These are phyloP conservation scores for Amphibolis antarctica DNA, from an alignment of 106 monocot genomes.

Conservation along the genomic window DNA sequence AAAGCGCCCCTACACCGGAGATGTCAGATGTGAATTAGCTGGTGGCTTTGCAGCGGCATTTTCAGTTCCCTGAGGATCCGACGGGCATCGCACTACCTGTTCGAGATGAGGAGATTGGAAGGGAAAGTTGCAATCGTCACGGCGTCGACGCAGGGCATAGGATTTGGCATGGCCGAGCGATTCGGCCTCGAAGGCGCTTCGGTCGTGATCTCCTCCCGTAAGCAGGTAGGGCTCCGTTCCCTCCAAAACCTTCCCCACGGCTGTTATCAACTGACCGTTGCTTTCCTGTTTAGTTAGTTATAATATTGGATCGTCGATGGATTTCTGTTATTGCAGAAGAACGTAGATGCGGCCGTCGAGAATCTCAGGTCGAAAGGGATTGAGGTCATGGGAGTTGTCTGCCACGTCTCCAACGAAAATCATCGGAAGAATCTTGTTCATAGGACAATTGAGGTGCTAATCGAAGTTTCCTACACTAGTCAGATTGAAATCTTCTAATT, in stretches of 20 bases:
- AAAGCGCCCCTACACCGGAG: too few species aligned
- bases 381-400: conserved; percentile 59
- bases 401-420: conserved; percentile 73
- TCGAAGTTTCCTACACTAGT: neutral
- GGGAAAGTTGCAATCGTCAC: conserved; percentile 94
- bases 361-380: conserved; percentile 59
- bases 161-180: conserved; percentile 78
- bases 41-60: too few species aligned
- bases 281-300: neutral
- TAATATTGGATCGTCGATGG: neutral
- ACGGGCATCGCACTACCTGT: too few species aligned
- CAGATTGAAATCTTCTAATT: too few species aligned
- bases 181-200: conserved; percentile 78
- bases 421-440: conserved; percentile 45
- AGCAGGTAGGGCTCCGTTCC: conserved; percentile 65
- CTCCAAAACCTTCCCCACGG: too few species aligned
- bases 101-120: conserved; percentile 34
- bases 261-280: too few species aligned
- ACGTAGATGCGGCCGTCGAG: conserved; percentile 86
- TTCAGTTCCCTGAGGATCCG: too few species aligned
- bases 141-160: conserved; percentile 93
- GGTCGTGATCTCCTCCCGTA: conserved; percentile 87
- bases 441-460: conserved; percentile 33
- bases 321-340: conserved; percentile 33
- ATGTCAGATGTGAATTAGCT: too few species aligned